Conservation (phyloP, 441 rosid species). For the Arabidopsis hybrid region DNA sequence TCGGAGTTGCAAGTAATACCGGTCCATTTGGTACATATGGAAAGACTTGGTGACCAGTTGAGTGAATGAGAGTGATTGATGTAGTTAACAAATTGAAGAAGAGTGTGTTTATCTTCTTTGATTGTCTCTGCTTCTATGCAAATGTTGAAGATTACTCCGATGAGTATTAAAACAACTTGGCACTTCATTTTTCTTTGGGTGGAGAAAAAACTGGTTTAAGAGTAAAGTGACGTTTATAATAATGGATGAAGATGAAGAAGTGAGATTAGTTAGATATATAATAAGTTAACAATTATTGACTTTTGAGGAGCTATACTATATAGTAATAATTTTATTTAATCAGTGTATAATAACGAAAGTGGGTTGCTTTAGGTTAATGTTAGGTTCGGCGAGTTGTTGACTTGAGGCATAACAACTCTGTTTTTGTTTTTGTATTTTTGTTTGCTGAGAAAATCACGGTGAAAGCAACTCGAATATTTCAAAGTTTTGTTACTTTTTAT, state of each 20-base stretch:
- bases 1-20: slow-evolving; percentile 73
- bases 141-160: slow-evolving; percentile 50
- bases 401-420: slow-evolving; percentile 51
- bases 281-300: slow-evolving; percentile 29
- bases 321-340: slow-evolving; percentile 1
- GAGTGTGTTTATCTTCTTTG: slow-evolving; percentile 62
- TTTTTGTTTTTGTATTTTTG: slow-evolving; percentile 41
- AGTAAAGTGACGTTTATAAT: slow-evolving; percentile 28
- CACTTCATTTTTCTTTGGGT: slow-evolving; percentile 40
- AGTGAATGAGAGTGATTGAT: slow-evolving; percentile 53
- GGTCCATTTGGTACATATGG: slow-evolving; percentile 70
- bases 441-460: slow-evolving; percentile 40
- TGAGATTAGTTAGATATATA: slow-evolving; percentile 25
- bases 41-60: slow-evolving; percentile 58
- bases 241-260: slow-evolving; percentile 41
- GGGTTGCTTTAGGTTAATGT: slow-evolving; percentile 49
- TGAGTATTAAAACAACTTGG: slow-evolving; percentile 45
- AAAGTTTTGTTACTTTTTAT: slow-evolving; percentile 24
- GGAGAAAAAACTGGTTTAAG: slow-evolving; percentile 25
- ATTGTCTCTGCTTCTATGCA: slow-evolving; percentile 54
- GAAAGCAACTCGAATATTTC: slow-evolving; percentile 15
- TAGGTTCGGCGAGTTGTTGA: slow-evolving; percentile 57
- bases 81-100: slow-evolving; percentile 62
- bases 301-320: neutral
- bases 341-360: slow-evolving; percentile 43